phyloP scores from a whole-genome alignment of 2,329 filamentous ascomycete species.

The Aspergillus intermedius region DNA sequence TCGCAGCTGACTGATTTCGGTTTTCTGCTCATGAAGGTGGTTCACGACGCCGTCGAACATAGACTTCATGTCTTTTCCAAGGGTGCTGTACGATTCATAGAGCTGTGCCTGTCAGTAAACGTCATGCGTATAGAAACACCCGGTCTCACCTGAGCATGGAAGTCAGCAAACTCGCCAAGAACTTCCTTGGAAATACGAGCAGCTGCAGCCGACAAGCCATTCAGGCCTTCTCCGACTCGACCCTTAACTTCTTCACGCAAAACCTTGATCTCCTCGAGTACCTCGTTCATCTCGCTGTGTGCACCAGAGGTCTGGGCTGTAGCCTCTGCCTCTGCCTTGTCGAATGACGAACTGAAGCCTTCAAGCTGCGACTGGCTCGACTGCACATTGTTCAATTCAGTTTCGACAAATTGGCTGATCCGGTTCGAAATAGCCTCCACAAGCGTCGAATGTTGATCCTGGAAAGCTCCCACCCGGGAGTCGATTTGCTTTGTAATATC shows the following conservation, averaged over 20 bases:
- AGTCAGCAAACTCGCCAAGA: slow-evolving; percentile 73
- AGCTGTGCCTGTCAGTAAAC: slow-evolving; percentile 46
- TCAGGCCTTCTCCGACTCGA: slow-evolving; percentile 75
- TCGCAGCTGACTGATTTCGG: slow-evolving; percentile 67
- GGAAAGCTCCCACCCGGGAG: slow-evolving; percentile 64
- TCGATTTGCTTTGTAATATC: slow-evolving; percentile 74
- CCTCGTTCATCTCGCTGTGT: slow-evolving; percentile 80
- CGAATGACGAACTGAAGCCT: slow-evolving; percentile 61
- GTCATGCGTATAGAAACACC: neutral
- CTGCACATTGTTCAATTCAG: slow-evolving; percentile 66
- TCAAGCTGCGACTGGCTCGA: slow-evolving; percentile 64
- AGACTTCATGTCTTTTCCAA: slow-evolving; percentile 78
- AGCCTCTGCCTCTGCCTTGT: slow-evolving; percentile 61
- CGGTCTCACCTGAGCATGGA: slow-evolving; percentile 59
- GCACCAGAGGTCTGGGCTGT: slow-evolving; percentile 47
- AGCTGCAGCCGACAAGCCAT: slow-evolving; percentile 74
- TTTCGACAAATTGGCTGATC: slow-evolving; percentile 69
- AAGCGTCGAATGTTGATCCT: slow-evolving; percentile 63
- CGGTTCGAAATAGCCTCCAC: slow-evolving; percentile 61
- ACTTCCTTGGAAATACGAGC: slow-evolving; percentile 87
- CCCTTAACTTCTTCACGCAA: slow-evolving; percentile 81
- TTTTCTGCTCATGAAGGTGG: slow-evolving; percentile 68
- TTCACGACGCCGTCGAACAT: slow-evolving; percentile 76
- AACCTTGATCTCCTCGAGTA: slow-evolving; percentile 86
- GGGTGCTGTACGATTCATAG: slow-evolving; percentile 72